Percentiles rank a stretch among this genome's conserved stretches.
phyloP scores from a whole-genome alignment of 148 eudicot genomes.

The Simmondsia chinensis region DNA sequence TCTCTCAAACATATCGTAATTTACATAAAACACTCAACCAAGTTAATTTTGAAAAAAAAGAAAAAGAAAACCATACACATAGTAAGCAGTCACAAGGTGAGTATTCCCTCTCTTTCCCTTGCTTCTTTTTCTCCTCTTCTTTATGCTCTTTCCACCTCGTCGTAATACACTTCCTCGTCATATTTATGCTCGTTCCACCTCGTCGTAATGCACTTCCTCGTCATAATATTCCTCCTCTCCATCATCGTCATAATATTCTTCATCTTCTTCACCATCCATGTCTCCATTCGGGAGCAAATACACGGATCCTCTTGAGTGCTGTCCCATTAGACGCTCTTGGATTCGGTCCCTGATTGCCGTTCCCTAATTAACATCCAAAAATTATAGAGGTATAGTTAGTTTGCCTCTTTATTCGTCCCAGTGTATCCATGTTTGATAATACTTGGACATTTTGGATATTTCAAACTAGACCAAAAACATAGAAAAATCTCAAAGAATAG shows the following conservation, averaged over 20 bases:
- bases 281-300: slow-evolving; percentile 21
- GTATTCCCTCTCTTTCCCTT: not conserved
- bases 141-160: slow-evolving; percentile 5
- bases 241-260: slow-evolving; percentile 30
- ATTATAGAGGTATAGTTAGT: not conserved
- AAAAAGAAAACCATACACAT: too few relatives aligned
- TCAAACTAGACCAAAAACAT: too few relatives aligned
- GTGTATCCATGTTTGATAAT: too few relatives aligned
- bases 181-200: slow-evolving; percentile 16
- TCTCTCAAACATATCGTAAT: too few relatives aligned
- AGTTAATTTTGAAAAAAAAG: too few relatives aligned
- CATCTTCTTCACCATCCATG: slow-evolving; percentile 23
- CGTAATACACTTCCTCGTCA: slow-evolving; percentile 23
- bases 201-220: slow-evolving; percentile 6
- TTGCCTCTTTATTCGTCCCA: too few relatives aligned
- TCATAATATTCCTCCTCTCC: slow-evolving; percentile 7
- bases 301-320: slow-evolving; percentile 17
- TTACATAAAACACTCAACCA: too few relatives aligned
- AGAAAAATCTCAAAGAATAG: too few relatives aligned
- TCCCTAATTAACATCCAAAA: slow-evolving; percentile 11
- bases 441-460: too few relatives aligned
- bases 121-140: not conserved
- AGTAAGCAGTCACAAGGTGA: too few relatives aligned
- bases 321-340: slow-evolving; percentile 29
- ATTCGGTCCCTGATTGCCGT: slow-evolving; percentile 33